Base-by-base conservation (phyloP, 805 yeast genomes). In the Starmerella bombi region DNA sequence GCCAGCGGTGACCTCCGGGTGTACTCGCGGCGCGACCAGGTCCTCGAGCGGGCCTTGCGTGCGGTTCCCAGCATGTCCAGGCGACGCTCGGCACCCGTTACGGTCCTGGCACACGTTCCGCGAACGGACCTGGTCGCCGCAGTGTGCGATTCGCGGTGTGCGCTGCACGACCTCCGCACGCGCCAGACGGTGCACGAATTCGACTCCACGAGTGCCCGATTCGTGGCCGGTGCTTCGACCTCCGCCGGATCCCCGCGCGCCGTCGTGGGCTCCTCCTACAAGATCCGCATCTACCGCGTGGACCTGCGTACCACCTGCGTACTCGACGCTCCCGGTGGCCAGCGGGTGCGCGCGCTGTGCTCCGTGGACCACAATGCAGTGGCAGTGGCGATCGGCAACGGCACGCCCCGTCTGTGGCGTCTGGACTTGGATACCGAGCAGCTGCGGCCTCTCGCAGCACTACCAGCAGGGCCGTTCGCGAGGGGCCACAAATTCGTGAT, bases 241-340 rank as follows among this genome's bases (percentile, higher is more conserved):
- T 5, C 25, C n/a, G 18, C 14, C 15, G 21, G 34, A 14, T 17
- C 20, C 19, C 37, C 28, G 4, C 18, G 38, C 12, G 32, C 44
- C 16, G 47, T 40, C 14, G 50, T 48, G 8, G 51, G 37, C 5
- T 48, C 51, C 9, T 22, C 40, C 12, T 48, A 48, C 35, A 48
- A 48, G 29, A 22, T 48, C n/a, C 43, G 51, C 12, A 31, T 41
- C n/a, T 19, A 41, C 17, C 29, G 19, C 16, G 34, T 38, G 22
- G 16, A 20, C 5, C 17, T 14, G 14, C 22, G 20, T 20, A 22
- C 28, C 14, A 19, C 18, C 15, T 5, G 27, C 5, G 39, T 45
- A 6, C 31, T 45, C 9, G 41, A 40, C 17, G 25, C 40, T n/a
- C 41, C 43, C 3, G 43, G 30, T 12, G 25, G 40, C 27, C 42